A percentile compares a stretch with the other conserved stretches of the same genome.
Evolutionary conservation across 2,329 filamentous ascomycete genomes (phyloP).

Genomic region (Botryotinia convoluta): DNA sequence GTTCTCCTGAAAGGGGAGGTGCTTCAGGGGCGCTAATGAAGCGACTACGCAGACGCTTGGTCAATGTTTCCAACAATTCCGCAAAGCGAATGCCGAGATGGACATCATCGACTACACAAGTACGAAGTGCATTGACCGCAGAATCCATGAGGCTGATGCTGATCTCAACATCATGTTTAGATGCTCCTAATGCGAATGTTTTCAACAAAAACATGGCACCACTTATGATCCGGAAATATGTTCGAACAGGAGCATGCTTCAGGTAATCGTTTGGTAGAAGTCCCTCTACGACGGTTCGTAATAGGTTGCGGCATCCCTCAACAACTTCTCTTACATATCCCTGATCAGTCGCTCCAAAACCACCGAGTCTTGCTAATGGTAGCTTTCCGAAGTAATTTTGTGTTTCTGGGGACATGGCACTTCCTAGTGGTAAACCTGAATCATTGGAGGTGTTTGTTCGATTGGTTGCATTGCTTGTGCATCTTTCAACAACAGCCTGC

Average conservation of each 20-base stretch:
- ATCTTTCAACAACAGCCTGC: slow-evolving; percentile 92
- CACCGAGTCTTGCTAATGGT: slow-evolving; percentile 61
- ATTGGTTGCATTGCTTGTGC: slow-evolving; percentile 69
- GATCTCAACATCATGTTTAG: slow-evolving; percentile 72
- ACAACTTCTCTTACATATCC: slow-evolving; percentile 75
- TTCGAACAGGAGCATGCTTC: slow-evolving; percentile 78
- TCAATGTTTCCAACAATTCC: slow-evolving; percentile 76
- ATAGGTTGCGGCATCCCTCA: slow-evolving; percentile 72
- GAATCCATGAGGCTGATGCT: slow-evolving; percentile 73
- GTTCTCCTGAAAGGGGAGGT: slow-evolving; percentile 36
- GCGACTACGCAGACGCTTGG: slow-evolving; percentile 67
- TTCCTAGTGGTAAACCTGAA: slow-evolving; percentile 40
- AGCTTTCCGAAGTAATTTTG: slow-evolving; percentile 64
- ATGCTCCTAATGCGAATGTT: slow-evolving; percentile 78
- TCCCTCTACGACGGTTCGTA: slow-evolving; percentile 73
- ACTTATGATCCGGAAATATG: slow-evolving; percentile 83
- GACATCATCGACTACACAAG: slow-evolving; percentile 80
- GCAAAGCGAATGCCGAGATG: slow-evolving; percentile 83
- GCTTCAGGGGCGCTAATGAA: slow-evolving; percentile 65
- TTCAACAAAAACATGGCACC: slow-evolving; percentile 83
- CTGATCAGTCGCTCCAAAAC: slow-evolving; percentile 64
- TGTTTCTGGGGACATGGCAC: slow-evolving; percentile 58
- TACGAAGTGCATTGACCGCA: slow-evolving; percentile 70
- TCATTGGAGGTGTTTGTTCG: slow-evolving; percentile 37
- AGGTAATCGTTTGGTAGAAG: slow-evolving; percentile 72